phyloP scores from a whole-genome alignment of 768 basidiomycete species.

The Krasilnikovozyma curviuscula region DNA sequence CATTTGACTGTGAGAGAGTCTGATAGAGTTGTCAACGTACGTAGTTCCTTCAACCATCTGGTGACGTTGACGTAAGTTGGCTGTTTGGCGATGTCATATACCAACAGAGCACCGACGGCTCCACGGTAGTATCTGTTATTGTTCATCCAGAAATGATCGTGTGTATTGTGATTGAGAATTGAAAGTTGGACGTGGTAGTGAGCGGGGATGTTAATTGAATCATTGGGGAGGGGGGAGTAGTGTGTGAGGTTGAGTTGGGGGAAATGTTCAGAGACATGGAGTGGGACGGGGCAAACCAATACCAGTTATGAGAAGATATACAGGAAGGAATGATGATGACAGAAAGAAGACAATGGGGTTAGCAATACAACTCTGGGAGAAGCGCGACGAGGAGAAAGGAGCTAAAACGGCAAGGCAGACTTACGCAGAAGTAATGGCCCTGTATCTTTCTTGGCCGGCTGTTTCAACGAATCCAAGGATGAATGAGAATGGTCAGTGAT shows the following conservation, averaged over 20 bases:
- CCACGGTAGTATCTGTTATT: constrained; percentile 77
- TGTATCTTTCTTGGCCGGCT: constrained; percentile 95
- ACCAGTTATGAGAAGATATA: not conserved
- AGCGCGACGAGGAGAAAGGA: not conserved
- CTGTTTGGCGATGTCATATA: constrained; percentile 30
- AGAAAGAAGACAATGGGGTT: not conserved
- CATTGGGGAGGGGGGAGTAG: too few relatives aligned
- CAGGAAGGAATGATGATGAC: not conserved
- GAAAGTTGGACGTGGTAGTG: too few relatives aligned
- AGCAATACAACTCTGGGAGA: not conserved
- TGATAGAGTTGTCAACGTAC: too few relatives aligned
- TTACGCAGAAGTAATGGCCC: constrained; percentile 84
- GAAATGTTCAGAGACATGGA: not conserved
- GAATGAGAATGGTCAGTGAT: too few relatives aligned
- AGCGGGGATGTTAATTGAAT: too few relatives aligned
- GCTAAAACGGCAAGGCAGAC: not conserved
- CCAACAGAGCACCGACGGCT: constrained; percentile 38
- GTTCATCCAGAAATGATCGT: too few relatives aligned
- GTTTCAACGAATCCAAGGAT: not conserved
- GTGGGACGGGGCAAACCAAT: not conserved
- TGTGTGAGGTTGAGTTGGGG: not conserved
- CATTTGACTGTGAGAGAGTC: too few relatives aligned
- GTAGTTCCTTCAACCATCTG: constrained; percentile 90
- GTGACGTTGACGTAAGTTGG: constrained; percentile 76
- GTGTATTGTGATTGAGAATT: too few relatives aligned